phyloP scores from a whole-genome alignment of 2,329 filamentous ascomycete genomes.

The Sclerotinia minor region DNA sequence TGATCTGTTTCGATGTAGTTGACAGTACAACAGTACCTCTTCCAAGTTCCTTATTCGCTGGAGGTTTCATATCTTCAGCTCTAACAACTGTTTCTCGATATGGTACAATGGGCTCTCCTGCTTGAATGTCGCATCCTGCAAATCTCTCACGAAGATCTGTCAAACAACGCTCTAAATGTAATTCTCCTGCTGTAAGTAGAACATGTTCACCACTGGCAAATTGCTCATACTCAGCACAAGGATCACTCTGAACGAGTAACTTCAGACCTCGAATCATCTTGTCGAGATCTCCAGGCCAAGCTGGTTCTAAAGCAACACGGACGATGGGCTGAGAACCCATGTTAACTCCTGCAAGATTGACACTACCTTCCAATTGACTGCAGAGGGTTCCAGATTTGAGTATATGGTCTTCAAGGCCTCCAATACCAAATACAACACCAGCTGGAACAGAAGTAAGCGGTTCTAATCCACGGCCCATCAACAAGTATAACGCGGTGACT shows the following conservation, averaged over 20 bases:
- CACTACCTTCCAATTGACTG: conserved; percentile 78
- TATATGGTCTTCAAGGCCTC: conserved; percentile 87
- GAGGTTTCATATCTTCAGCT: conserved; percentile 87
- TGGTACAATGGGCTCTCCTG: conserved; percentile 90
- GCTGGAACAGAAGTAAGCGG: conserved; percentile 81
- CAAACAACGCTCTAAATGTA: conserved; percentile 90
- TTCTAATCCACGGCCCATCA: conserved; percentile 92
- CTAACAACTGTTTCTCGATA: conserved; percentile 90
- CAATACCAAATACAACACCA: conserved; percentile 93
- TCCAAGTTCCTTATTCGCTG: conserved; percentile 81
- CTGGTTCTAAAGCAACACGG: conserved; percentile 90
- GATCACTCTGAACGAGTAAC: conserved; percentile 89
- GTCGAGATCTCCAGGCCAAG: conserved; percentile 83
- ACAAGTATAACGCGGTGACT: conserved; percentile 84
- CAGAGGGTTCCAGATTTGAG: conserved; percentile 94
- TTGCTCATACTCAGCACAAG: conserved; percentile 93
- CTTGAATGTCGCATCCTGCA: conserved; percentile 90
- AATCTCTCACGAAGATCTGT: conserved; percentile 93
- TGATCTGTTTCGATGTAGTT: conserved; percentile 84
- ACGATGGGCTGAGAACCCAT: conserved; percentile 88
- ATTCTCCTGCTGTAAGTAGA: conserved; percentile 85
- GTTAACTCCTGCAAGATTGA: conserved; percentile 85
- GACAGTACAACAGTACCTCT: conserved; percentile 74
- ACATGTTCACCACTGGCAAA: conserved; percentile 94
- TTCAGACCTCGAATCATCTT: conserved; percentile 91